phyloP scores from a whole-genome alignment of 139 green algal species.

The Closterium sp. region DNA sequence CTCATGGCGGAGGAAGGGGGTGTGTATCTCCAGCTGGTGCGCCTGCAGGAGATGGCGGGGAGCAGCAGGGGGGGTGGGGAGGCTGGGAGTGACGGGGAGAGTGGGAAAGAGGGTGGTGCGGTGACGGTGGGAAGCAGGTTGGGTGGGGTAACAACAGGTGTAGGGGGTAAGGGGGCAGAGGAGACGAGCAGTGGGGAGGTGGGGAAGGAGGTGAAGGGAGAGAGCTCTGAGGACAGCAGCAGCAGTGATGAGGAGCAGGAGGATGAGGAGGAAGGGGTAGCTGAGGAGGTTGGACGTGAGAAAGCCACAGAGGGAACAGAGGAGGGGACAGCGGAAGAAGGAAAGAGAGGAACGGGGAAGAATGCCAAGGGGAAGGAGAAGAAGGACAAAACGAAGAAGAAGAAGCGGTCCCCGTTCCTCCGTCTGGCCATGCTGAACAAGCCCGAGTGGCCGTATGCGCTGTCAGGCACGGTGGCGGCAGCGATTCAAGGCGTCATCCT shows the following conservation, averaged over 20 bases:
- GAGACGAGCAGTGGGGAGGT: background rate
- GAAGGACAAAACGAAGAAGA: background rate
- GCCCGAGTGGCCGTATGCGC: constrained; percentile 33
- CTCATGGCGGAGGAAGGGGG: constrained; percentile 34
- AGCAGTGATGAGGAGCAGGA: background rate
- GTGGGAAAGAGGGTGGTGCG: no score
- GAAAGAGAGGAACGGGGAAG: background rate
- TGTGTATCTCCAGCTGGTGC: constrained; percentile 43
- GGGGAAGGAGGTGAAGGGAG: background rate
- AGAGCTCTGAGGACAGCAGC: background rate
- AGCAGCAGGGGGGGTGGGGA: background rate
- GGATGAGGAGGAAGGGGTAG: background rate
- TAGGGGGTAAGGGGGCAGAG: no score
- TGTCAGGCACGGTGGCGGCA: constrained; percentile 31
- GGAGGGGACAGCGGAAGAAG: no score
- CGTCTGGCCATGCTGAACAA: constrained; percentile 21
- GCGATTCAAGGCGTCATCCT: constrained; percentile 45
- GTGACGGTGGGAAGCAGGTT: background rate
- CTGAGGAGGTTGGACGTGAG: background rate
- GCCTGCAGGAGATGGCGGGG: constrained; percentile 25
- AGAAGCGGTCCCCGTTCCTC: background rate
- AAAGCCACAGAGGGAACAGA: background rate
- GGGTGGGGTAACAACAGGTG: no score
- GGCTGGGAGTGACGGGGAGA: background rate
- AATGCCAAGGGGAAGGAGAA: background rate